A percentile compares a stretch with the other conserved stretches of the same genome.
phyloP scores from a whole-genome alignment of 495 filamentous ascomycete genomes.

The Talaromyces wortmannii region DNA sequence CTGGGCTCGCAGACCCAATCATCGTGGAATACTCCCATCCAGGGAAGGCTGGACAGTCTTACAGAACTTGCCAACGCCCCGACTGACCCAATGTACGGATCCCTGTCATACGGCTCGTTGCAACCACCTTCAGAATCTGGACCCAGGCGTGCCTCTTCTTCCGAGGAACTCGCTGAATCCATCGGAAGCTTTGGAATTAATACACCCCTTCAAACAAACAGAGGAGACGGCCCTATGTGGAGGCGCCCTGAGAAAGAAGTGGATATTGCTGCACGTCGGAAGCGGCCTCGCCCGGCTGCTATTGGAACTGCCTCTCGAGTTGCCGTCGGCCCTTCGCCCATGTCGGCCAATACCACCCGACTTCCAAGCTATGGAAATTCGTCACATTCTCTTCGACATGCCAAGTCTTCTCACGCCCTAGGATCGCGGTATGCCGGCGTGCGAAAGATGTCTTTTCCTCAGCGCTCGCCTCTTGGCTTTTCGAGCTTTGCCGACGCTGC shows the following conservation, averaged over 20 bases:
- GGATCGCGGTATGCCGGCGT: slow-evolving; percentile 45
- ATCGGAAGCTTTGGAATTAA: slow-evolving; percentile 36
- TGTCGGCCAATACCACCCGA: slow-evolving; percentile 28
- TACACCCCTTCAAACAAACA: slow-evolving; percentile 15
- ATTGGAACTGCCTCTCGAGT: slow-evolving; percentile 36
- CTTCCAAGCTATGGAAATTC: slow-evolving; percentile 24
- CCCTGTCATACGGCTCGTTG: slow-evolving; percentile 12
- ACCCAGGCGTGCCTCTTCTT: slow-evolving; percentile 29
- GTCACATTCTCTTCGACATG: slow-evolving; percentile 39
- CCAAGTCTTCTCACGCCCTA: slow-evolving; percentile 44
- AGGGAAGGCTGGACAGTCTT: background rate
- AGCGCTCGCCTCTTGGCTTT: slow-evolving; percentile 47
- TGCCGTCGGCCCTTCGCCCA: slow-evolving; percentile 30
- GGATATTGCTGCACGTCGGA: slow-evolving; percentile 47
- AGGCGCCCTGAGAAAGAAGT: slow-evolving; percentile 37
- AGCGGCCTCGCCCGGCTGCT: slow-evolving; percentile 46
- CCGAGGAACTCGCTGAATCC: slow-evolving; percentile 29
- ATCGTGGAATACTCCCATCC: slow-evolving; percentile 1
- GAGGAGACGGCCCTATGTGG: slow-evolving; percentile 22
- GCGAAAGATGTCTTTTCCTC: slow-evolving; percentile 39
- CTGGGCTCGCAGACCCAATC: background rate
- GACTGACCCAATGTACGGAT: slow-evolving; percentile 1
- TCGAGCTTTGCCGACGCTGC: slow-evolving; percentile 40
- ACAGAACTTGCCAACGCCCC: no score
- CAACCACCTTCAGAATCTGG: slow-evolving; percentile 25